phyloP scores from a whole-genome alignment of 805 yeast genomes.

The Pichia membranifaciens region DNA sequence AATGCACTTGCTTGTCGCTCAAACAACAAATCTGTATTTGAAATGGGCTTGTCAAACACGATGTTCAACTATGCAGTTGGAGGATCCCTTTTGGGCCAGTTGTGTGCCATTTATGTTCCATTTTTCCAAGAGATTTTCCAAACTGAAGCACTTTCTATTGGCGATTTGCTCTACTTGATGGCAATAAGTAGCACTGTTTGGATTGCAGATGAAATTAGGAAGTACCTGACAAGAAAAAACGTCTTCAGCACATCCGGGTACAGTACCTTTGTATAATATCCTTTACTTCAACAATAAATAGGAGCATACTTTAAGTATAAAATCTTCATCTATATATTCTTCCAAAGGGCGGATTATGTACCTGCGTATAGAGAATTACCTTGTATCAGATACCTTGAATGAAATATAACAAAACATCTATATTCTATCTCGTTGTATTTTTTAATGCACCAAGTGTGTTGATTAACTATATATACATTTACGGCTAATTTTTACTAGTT shows the following conservation, averaged over 20 bases:
- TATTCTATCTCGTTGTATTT: too few species aligned
- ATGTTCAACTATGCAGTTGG: conserved; percentile 94
- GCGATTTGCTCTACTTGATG: conserved; percentile 62
- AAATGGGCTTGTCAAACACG: conserved; percentile 71
- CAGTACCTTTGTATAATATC: conserved; percentile 24
- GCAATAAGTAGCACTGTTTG: conserved; percentile 73
- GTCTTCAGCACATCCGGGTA: conserved; percentile 19
- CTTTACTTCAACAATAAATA: too few species aligned
- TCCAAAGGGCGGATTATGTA: too few species aligned
- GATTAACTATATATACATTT: too few species aligned
- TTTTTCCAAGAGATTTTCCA: conserved; percentile 90
- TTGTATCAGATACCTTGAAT: too few species aligned
- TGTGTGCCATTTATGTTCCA: conserved; percentile 90
- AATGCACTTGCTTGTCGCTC: conserved; percentile 94
- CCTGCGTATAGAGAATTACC: too few species aligned
- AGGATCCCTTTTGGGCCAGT: conserved; percentile 81
- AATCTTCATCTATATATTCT: too few species aligned
- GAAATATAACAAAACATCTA: too few species aligned
- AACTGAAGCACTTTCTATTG: conserved; percentile 77
- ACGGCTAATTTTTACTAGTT: neutral
- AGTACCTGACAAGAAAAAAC: conserved; percentile 35
- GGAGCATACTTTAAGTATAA: too few species aligned
- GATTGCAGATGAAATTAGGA: conserved; percentile 77
- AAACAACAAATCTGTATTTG: conserved; percentile 73
- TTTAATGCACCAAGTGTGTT: too few species aligned